Evolutionary conservation across 2,329 filamentous ascomycete species (phyloP).

Genomic region (Monosporascus cannonballus): DNA sequence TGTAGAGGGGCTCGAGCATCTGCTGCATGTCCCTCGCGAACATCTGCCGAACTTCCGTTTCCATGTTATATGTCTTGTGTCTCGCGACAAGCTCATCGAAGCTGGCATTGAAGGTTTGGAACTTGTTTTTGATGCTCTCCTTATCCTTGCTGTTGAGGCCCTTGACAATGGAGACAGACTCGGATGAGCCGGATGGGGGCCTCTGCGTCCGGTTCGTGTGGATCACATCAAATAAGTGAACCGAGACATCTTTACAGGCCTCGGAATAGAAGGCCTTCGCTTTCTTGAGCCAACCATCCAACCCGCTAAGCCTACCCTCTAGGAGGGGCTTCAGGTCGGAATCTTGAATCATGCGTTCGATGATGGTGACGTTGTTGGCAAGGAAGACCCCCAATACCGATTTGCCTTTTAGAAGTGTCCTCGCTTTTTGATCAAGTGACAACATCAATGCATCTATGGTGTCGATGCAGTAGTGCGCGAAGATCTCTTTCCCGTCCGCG

Average conservation of each 20-base stretch:
- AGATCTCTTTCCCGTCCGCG: slow-evolving; percentile 80
- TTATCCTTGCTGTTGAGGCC: slow-evolving; percentile 83
- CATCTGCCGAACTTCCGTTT: slow-evolving; percentile 77
- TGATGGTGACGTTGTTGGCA: slow-evolving; percentile 77
- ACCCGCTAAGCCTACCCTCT: slow-evolving; percentile 54
- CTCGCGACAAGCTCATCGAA: slow-evolving; percentile 84
- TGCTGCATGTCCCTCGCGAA: slow-evolving; percentile 80
- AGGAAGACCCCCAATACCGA: slow-evolving; percentile 81
- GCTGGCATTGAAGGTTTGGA: slow-evolving; percentile 78
- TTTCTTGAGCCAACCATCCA: slow-evolving; percentile 85
- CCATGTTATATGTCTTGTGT: slow-evolving; percentile 83
- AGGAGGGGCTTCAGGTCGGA: slow-evolving; percentile 75
- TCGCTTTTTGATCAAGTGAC: slow-evolving; percentile 69
- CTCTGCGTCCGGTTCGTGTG: slow-evolving; percentile 75
- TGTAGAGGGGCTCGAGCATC: slow-evolving; percentile 91
- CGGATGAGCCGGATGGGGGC: slow-evolving; percentile 68
- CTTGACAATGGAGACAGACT: slow-evolving; percentile 81
- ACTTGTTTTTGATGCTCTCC: slow-evolving; percentile 94
- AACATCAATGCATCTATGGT: slow-evolving; percentile 77
- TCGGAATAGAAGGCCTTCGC: slow-evolving; percentile 76
- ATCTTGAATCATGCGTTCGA: slow-evolving; percentile 76
- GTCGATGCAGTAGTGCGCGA: slow-evolving; percentile 84
- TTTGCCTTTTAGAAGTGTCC: slow-evolving; percentile 68
- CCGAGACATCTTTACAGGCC: slow-evolving; percentile 81
- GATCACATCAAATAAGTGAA: slow-evolving; percentile 81